A percentile compares a stretch with the other conserved stretches of the same genome.
phyloP scores from a whole-genome alignment of 2,329 filamentous ascomycete genomes.

The Biscogniauxia sp. region DNA sequence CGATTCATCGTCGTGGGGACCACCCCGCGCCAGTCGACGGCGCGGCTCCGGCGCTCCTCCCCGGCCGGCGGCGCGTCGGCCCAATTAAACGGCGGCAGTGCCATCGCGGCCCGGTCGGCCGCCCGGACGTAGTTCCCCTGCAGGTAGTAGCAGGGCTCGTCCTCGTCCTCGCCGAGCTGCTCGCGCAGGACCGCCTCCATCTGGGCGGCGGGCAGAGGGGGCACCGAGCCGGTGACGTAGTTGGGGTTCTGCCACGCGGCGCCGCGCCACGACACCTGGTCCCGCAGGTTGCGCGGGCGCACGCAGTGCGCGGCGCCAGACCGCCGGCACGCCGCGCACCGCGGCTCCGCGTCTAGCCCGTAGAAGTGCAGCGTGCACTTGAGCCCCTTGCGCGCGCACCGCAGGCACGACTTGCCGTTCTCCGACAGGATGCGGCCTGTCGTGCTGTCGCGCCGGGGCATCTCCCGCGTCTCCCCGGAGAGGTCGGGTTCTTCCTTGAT shows the following conservation, averaged over 20 bases:
- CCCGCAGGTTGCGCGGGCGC: conserved; percentile 6
- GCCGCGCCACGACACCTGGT: neutral
- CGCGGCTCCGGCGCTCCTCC: conserved; percentile 1
- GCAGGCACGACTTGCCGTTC: conserved; percentile 18
- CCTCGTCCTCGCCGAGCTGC: conserved; percentile 8
- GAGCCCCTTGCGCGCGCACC: conserved; percentile 23
- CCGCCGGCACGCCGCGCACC: conserved; percentile 24
- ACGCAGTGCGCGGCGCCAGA: conserved; percentile 18
- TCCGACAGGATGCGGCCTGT: conserved; percentile 20
- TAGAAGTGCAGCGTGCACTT: conserved; percentile 24
- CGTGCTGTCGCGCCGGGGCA: conserved; percentile 7
- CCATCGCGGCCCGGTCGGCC: neutral
- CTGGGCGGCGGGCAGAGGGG: neutral
- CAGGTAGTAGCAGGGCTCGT: neutral
- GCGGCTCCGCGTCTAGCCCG: conserved; percentile 12
- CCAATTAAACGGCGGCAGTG: conserved; percentile 21
- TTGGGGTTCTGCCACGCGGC: conserved; percentile 24
- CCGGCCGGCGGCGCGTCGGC: conserved; percentile 1
- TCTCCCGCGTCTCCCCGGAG: neutral
- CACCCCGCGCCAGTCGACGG: conserved; percentile 12
- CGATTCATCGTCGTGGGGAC: conserved; percentile 10
- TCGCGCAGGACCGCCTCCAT: conserved; percentile 17
- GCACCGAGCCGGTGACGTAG: conserved; percentile 12
- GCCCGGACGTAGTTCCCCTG: neutral
- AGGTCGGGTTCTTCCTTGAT: neutral